Percentiles rank a stretch among this genome's conserved stretches.
Evolutionary conservation across 441 rosid genomes (phyloP).

Genomic region (Pelargonium myrrhifolium): DNA sequence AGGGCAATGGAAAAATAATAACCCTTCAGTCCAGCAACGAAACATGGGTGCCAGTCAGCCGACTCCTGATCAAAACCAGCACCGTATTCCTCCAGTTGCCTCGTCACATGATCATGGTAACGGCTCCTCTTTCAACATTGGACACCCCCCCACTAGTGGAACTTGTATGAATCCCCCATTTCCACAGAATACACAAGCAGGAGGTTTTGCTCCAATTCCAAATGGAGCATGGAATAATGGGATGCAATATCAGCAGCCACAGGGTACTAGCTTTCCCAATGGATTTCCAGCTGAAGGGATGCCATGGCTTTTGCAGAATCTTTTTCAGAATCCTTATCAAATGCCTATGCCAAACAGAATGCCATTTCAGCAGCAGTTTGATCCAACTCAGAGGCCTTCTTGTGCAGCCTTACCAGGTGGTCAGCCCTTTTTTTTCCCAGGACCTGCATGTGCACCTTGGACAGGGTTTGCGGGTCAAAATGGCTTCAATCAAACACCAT

Average conservation of each 20-base stretch:
- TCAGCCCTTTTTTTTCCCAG: constrained; percentile 19
- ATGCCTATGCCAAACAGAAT: constrained; percentile 38
- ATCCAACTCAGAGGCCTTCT: constrained; percentile 36
- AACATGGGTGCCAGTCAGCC: constrained; percentile 19
- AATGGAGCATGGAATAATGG: constrained; percentile 35
- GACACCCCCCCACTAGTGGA: constrained; percentile 27
- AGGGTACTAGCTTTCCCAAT: constrained; percentile 19
- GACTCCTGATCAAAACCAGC: constrained; percentile 23
- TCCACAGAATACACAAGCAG: constrained; percentile 27
- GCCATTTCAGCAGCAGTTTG: constrained; percentile 51
- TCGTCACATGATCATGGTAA: constrained; percentile 24
- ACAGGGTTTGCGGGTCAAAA: constrained; percentile 43
- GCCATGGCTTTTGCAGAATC: constrained; percentile 41
- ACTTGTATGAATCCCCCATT: constrained; percentile 28
- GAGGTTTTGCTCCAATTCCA: constrained; percentile 27
- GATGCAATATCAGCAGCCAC: constrained; percentile 28
- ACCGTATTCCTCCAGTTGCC: constrained; percentile 17
- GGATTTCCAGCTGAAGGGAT: constrained; percentile 38
- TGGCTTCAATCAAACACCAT: constrained; percentile 36
- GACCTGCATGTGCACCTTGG: constrained; percentile 42
- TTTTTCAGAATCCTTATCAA: constrained; percentile 43
- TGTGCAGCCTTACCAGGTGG: too few relatives aligned
- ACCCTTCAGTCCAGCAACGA: constrained; percentile 28
- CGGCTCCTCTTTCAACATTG: constrained; percentile 29
- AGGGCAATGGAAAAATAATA: constrained; percentile 32